Conservation (phyloP, 148 eudicot species). For the Oxyria digyna region DNA sequence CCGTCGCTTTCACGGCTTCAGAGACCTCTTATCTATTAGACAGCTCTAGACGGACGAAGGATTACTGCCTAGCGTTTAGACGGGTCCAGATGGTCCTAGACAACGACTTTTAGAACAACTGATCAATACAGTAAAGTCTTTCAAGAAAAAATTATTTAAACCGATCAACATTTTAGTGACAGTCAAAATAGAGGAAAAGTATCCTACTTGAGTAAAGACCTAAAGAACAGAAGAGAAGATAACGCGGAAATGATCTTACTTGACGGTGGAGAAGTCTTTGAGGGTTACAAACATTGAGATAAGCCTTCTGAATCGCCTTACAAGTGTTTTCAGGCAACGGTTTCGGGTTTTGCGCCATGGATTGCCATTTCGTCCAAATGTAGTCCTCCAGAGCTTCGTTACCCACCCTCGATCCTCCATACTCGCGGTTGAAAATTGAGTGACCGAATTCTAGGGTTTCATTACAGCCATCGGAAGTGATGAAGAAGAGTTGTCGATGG, state of each 20-base stretch:
- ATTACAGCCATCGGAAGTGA: background rate
- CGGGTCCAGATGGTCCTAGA: no score
- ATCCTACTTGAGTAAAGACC: background rate
- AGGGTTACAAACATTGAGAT: conserved; percentile 43
- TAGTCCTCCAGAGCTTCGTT: conserved; percentile 41
- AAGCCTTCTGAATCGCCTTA: conserved; percentile 39
- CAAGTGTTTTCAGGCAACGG: conserved; percentile 35
- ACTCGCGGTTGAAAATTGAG: background rate
- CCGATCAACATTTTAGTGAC: no score
- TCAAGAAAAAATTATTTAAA: no score
- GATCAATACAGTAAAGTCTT: no score
- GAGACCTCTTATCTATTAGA: no score
- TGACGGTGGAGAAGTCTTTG: conserved; percentile 48
- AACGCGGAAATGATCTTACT: conserved; percentile 27
- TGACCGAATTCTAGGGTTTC: background rate
- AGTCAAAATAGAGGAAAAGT: no score
- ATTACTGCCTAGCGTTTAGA: no score
- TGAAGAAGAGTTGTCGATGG: background rate
- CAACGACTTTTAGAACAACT: no score
- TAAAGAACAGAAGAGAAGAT: no score
- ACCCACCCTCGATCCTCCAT: conserved; percentile 13
- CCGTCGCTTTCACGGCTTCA: no score
- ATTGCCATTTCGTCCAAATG: conserved; percentile 46
- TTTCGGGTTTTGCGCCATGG: conserved; percentile 32
- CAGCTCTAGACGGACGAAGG: no score